Base-by-base conservation (phyloP, 768 basidiomycete species). In the Suillus bovinus region DNA sequence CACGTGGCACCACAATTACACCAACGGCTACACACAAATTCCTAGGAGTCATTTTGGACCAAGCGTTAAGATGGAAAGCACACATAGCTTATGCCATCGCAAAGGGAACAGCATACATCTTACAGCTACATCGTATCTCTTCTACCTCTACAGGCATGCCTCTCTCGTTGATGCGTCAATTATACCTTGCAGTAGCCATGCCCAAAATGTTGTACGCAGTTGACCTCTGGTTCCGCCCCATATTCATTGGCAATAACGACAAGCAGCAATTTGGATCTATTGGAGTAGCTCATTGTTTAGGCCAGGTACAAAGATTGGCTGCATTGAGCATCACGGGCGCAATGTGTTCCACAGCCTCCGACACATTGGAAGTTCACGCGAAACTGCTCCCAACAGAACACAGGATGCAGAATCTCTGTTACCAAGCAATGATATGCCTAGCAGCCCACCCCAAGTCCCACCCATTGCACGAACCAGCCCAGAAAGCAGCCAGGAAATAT, bases 281-380 rank as follows among this genome's bases (percentile, higher is more conserved):
- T 1, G 58, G 65, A 3, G 33, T 61, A 2, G 38, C 58, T 2
- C 34, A 24, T 1, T n/a, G n/a, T 5, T 46, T 68, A 0, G 55
- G 22, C 0, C 14, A 24, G 4, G 39, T 58, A 1, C 57, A 58
- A 31, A 1, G 58, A 54, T 27, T 61, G 41, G 61, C 66, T 1
- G n/a, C 52, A 2, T 20, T 60, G 5, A 46, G 58, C 6, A 67
- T 67, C 24, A 66, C 64, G 4, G 66, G 68, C 8, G 64, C 56
- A 6, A 60, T 71, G 60, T 6, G 49, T 0, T 49, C 68, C 1
- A 65, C 70, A 10, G 61, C 70, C 3, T 60, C 49, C 0, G 70
- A 70, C 50, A 27, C 59, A 0, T 47, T 70, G 4, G 63, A 71
- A 10, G 63, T 56, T 1, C 70, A 71, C 39, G 60, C 70, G 4